Evolutionary conservation across 257 asterid species (phyloP).

Genomic region (Salvia miltiorrhiza): DNA sequence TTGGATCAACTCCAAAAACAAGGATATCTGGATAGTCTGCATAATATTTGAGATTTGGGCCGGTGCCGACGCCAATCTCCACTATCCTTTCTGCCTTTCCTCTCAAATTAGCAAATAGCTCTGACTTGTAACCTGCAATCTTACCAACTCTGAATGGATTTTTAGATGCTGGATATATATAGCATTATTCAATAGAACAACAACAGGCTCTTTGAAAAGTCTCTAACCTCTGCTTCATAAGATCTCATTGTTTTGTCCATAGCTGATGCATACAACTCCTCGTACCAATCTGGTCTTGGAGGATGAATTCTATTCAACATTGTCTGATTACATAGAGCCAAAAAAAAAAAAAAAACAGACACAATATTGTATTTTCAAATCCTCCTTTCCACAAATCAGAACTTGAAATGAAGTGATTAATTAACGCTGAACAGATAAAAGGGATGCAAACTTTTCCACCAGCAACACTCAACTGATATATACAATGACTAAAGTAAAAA

Average conservation of each 20-base stretch:
- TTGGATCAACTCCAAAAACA: constrained; percentile 81
- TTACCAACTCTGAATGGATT: constrained; percentile 24
- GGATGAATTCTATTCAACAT: constrained; percentile 68
- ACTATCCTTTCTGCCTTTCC: constrained; percentile 55
- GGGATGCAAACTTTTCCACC: neutral
- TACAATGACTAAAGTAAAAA: neutral
- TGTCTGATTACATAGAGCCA: constrained; percentile 37
- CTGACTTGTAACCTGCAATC: constrained; percentile 77
- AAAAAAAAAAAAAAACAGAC: neutral
- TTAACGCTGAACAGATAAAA: constrained; percentile 2
- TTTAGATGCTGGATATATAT: neutral
- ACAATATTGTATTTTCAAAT: neutral
- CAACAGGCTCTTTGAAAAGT: neutral
- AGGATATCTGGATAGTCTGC: constrained; percentile 42
- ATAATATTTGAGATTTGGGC: constrained; percentile 81
- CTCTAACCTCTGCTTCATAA: constrained; percentile 81
- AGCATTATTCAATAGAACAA: neutral
- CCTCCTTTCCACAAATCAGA: neutral
- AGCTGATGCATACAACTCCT: constrained; percentile 71
- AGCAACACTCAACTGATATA: neutral
- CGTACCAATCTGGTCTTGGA: constrained; percentile 91
- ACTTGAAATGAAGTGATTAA: neutral
- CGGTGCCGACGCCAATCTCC: constrained; percentile 92
- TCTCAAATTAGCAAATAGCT: constrained; percentile 58
- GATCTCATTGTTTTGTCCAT: constrained; percentile 51